Evolutionary conservation across 371 early-diverging fungal species (phyloP).

Genomic region (Rozella allomycis): DNA sequence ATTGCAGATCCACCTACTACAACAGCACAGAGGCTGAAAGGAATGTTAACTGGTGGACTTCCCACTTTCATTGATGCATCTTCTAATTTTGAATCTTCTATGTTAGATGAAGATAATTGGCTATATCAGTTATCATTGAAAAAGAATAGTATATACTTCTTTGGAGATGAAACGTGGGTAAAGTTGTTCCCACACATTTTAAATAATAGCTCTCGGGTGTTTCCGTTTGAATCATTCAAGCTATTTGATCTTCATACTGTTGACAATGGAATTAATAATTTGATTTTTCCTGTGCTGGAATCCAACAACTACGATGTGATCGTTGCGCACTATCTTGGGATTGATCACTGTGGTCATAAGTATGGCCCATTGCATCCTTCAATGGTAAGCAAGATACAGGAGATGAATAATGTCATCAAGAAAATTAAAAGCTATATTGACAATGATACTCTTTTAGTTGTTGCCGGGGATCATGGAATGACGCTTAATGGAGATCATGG

Average conservation of each 20-base stretch:
- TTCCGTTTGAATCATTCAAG: constrained; percentile 61
- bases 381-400: constrained; percentile 54
- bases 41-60: constrained; percentile 62
- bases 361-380: constrained; percentile 67
- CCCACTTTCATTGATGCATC: constrained; percentile 88
- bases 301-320: constrained; percentile 44
- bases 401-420: constrained; percentile 59
- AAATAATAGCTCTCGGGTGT: constrained; percentile 4
- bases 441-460: constrained; percentile 61
- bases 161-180: constrained; percentile 94
- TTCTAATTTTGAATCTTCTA: constrained; percentile 63
- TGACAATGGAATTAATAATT: constrained; percentile 52
- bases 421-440: constrained; percentile 43
- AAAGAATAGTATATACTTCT: constrained; percentile 27
- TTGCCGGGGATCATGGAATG: constrained; percentile 99
- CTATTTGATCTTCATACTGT: constrained; percentile 85
- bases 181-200: constrained; percentile 49
- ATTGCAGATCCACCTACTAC: constrained; percentile 93
- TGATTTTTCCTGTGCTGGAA: constrained; percentile 22
- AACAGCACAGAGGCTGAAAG: constrained; percentile 82
- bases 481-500: constrained; percentile 95
- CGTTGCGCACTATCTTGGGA: constrained; percentile 79
- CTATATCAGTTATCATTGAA: constrained; percentile 32
- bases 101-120: constrained; percentile 65
- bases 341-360: constrained; percentile 89